Conservation (phyloP, 2,329 filamentous ascomycete genomes). For the Colletotrichum agaves region DNA sequence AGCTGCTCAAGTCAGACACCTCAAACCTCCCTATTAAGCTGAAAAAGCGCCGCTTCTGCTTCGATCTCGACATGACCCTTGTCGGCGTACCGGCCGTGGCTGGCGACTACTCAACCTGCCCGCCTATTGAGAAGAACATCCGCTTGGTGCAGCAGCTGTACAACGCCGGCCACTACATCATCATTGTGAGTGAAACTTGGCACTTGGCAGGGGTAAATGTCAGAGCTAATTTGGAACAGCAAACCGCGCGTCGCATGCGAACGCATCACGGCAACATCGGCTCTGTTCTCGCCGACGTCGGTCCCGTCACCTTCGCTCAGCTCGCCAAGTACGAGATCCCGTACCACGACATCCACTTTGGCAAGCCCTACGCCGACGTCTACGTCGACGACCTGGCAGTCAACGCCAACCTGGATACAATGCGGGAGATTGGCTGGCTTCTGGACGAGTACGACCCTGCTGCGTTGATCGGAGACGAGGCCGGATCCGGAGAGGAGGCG, state of each 20-base stretch:
- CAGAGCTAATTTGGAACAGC: constrained; percentile 24
- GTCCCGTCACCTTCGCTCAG: constrained; percentile 43
- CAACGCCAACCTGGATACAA: constrained; percentile 45
- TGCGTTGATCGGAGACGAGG: constrained; percentile 35
- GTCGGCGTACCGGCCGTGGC: constrained; percentile 43
- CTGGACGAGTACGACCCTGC: constrained; percentile 41
- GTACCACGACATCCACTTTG: constrained; percentile 45
- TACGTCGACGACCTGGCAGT: constrained; percentile 44
- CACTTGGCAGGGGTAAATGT: constrained; percentile 2
- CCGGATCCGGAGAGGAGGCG: constrained; percentile 33
- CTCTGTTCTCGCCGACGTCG: constrained; percentile 43
- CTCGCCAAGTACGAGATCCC: constrained; percentile 43
- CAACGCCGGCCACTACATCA: constrained; percentile 45
- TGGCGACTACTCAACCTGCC: constrained; percentile 45
- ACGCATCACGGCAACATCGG: constrained; percentile 44
- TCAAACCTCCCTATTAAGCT: constrained; percentile 38
- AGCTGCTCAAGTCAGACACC: constrained; percentile 40
- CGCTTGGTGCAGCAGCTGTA: constrained; percentile 43
- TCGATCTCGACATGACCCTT: constrained; percentile 46
- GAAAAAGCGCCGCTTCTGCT: constrained; percentile 46
- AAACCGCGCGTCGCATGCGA: constrained; percentile 45
- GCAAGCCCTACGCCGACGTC: constrained; percentile 46
- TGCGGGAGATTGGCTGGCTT: constrained; percentile 45
- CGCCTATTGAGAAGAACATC: constrained; percentile 45
- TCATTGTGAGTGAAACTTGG: constrained; percentile 42